A percentile compares a stretch with the other conserved stretches of the same genome.
These are phyloP conservation scores for Heliamphora pulchella DNA, from an alignment of 179 eudicot genomes.

Conservation along the genomic window DNA sequence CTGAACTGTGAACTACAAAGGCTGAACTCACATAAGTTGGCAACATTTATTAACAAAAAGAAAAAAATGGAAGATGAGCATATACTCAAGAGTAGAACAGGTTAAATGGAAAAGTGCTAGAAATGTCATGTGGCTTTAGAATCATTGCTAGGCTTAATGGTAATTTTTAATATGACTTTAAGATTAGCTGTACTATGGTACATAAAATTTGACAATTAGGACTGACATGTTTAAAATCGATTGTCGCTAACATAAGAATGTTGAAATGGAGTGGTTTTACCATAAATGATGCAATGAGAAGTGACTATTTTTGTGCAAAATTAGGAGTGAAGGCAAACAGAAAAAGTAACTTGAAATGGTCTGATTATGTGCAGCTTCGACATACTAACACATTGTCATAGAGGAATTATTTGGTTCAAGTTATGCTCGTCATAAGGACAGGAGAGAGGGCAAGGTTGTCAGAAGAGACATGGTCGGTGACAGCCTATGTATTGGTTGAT, in stretches of 20 bases:
- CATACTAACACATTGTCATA: too few species aligned
- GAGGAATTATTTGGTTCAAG: too few species aligned
- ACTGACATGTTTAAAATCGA: too few species aligned
- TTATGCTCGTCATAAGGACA: neutral
- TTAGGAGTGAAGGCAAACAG: neutral
- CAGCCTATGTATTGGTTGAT: too few species aligned
- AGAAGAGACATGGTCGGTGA: neutral
- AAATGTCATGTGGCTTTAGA: too few species aligned
- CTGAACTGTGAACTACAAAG: too few species aligned
- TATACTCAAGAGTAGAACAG: neutral
- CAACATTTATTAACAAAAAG: neutral
- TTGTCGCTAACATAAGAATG: neutral
- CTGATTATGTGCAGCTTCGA: neutral
- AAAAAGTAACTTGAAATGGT: neutral
- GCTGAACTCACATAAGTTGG: too few species aligned
- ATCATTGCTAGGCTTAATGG: neutral
- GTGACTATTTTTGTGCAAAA: neutral
- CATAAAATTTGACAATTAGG: neutral
- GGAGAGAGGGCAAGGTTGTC: neutral
- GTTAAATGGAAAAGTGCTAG: neutral
- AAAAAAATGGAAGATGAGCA: neutral
- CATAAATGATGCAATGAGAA: neutral
- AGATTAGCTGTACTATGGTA: neutral
- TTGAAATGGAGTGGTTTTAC: neutral
- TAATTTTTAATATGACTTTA: neutral